Percentiles rank a stretch among this genome's conserved stretches.
Conservation (phyloP, 2,329 filamentous ascomycete genomes). For the Talaromyces sp. region DNA sequence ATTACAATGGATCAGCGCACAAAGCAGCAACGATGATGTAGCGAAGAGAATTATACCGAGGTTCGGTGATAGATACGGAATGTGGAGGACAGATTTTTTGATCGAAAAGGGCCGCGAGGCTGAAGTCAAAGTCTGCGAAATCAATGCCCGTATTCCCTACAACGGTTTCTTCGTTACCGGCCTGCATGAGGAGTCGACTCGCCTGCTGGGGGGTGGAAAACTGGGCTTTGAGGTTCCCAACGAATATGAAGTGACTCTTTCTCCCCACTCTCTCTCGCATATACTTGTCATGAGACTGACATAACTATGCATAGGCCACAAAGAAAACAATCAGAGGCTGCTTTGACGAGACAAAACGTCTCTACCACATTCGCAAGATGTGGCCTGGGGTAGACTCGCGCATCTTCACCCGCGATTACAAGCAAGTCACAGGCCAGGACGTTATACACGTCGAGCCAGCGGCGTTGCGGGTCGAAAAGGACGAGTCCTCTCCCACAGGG, state of each 20-base stretch:
- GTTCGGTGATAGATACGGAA: conserved; percentile 12
- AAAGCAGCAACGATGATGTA: neutral
- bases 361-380: conserved; percentile 8
- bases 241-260: neutral
- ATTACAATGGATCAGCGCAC: conserved; percentile 11
- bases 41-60: neutral
- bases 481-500: conserved; percentile 1
- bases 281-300: neutral
- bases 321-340: conserved; percentile 2
- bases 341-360: conserved; percentile 3
- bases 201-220: neutral
- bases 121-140: conserved; percentile 17
- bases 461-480: neutral
- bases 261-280: neutral
- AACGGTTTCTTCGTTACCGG: conserved; percentile 16
- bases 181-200: conserved; percentile 3
- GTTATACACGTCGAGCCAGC: conserved; percentile 4
- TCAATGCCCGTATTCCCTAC: conserved; percentile 21
- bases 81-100: conserved; percentile 24
- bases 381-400: conserved; percentile 10
- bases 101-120: conserved; percentile 8
- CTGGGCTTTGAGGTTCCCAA: conserved; percentile 2
- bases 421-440: neutral
- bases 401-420: neutral
- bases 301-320: neutral